These are phyloP conservation scores for Wickerhamomyces hampshirensis DNA, from an alignment of 805 yeast genomes.

Conservation along the genomic window DNA sequence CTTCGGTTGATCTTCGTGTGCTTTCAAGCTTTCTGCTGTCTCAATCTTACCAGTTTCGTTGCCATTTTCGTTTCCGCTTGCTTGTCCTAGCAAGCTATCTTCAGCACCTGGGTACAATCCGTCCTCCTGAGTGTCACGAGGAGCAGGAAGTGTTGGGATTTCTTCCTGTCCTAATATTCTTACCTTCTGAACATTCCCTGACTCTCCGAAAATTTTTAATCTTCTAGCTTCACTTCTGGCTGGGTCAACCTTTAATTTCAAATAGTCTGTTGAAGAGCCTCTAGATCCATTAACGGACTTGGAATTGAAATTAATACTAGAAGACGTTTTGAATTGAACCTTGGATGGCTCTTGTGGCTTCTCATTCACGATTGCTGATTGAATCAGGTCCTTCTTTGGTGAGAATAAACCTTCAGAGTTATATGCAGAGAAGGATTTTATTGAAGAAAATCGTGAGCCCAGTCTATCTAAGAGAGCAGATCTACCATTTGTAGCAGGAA, in stretches of 20 bases:
- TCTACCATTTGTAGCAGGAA: conserved; percentile 12
- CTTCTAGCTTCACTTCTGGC: conserved; percentile 39
- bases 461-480: conserved; percentile 30
- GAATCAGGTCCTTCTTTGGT: conserved; percentile 25
- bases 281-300: conserved; percentile 25
- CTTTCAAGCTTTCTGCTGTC: neutral
- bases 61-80: neutral
- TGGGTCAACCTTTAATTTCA: conserved; percentile 36
- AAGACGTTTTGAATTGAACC: conserved; percentile 5
- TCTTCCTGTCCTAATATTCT: conserved; percentile 23
- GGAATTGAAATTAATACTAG: conserved; percentile 14
- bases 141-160: conserved; percentile 3
- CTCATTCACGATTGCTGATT: conserved; percentile 14
- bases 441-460: conserved; percentile 29
- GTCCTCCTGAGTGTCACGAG: neutral
- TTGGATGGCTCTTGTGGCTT: conserved; percentile 5
- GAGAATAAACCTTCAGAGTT: conserved; percentile 34
- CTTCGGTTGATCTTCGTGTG: conserved; percentile 1
- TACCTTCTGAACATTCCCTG: conserved; percentile 24
- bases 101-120: conserved; percentile 1
- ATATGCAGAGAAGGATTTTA: conserved; percentile 21
- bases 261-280: conserved; percentile 15
- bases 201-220: conserved; percentile 29
- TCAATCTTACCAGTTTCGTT: neutral
- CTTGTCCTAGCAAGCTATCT: neutral